Evolutionary conservation across 345 rosid species (phyloP).

Genomic region (Euphorbia peplus): DNA sequence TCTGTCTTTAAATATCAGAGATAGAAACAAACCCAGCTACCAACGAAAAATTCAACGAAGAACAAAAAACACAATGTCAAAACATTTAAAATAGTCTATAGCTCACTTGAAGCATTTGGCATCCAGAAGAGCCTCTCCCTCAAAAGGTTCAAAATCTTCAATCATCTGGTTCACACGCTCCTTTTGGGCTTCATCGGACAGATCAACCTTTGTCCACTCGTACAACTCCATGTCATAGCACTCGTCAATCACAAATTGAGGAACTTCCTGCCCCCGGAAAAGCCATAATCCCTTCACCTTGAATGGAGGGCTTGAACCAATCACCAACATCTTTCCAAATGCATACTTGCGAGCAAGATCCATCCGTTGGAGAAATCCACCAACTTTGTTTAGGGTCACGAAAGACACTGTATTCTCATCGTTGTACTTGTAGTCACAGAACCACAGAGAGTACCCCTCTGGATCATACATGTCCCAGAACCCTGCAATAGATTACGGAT

Average conservation of each 20-base stretch:
- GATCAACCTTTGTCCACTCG: conserved; percentile 87
- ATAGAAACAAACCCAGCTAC: conserved; percentile 20
- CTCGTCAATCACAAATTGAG: conserved; percentile 81
- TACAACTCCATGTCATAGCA: conserved; percentile 97
- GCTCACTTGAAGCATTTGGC: conserved; percentile 96
- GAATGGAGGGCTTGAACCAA: conserved; percentile 75
- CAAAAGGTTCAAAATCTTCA: conserved; percentile 88
- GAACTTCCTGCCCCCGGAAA: conserved; percentile 89
- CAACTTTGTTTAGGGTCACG: conserved; percentile 87
- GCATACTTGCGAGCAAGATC: conserved; percentile 93
- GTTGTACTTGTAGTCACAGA: conserved; percentile 95
- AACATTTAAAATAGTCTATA: background rate
- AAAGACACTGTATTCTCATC: conserved; percentile 89
- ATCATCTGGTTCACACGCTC: conserved; percentile 96
- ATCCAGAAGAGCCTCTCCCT: conserved; percentile 88
- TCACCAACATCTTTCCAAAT: conserved; percentile 93
- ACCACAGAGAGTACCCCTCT: conserved; percentile 97
- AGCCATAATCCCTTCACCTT: conserved; percentile 96
- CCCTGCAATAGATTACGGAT: conserved; percentile 34
- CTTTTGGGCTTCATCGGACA: conserved; percentile 78
- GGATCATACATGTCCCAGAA: conserved; percentile 99
- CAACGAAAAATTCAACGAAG: background rate
- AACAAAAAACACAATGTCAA: background rate
- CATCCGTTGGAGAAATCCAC: conserved; percentile 97
- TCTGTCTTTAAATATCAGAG: background rate